These are phyloP conservation scores for Solanum chacoense DNA, from an alignment of 305 asterid species.

Conservation along the genomic window DNA sequence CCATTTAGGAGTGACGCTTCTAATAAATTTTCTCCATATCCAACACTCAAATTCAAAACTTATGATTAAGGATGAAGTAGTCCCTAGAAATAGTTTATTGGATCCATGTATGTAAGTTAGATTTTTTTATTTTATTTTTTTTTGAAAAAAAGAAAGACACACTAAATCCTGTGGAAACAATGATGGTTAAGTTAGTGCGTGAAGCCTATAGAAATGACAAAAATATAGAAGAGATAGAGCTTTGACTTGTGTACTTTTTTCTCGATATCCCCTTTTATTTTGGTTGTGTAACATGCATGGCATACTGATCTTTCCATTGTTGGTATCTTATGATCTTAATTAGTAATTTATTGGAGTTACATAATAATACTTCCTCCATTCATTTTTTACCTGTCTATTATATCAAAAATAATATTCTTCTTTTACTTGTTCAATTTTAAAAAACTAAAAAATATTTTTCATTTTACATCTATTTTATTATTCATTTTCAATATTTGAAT, in stretches of 20 bases:
- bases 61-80: no score
- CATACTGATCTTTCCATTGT: not conserved
- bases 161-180: not conserved
- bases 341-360: slow-evolving; percentile 13
- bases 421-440: not conserved
- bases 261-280: not conserved
- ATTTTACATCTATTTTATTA: not conserved
- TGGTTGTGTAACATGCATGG: slow-evolving; percentile 6
- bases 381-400: not conserved
- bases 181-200: not conserved
- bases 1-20: not conserved
- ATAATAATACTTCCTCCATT: not conserved
- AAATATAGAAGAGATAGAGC: not conserved
- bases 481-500: not conserved
- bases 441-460: not conserved
- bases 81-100: not conserved
- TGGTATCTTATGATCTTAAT: not conserved
- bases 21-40: no score
- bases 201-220: slow-evolving; percentile 13
- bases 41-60: no score
- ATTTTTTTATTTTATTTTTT: no score
- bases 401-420: not conserved
- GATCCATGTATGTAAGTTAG: not conserved
- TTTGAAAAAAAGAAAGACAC: not conserved
- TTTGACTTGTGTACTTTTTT: slow-evolving; percentile 10